These are phyloP conservation scores for Epichloe baconii DNA, from an alignment of 2,329 filamentous ascomycete species.

Conservation along the genomic window DNA sequence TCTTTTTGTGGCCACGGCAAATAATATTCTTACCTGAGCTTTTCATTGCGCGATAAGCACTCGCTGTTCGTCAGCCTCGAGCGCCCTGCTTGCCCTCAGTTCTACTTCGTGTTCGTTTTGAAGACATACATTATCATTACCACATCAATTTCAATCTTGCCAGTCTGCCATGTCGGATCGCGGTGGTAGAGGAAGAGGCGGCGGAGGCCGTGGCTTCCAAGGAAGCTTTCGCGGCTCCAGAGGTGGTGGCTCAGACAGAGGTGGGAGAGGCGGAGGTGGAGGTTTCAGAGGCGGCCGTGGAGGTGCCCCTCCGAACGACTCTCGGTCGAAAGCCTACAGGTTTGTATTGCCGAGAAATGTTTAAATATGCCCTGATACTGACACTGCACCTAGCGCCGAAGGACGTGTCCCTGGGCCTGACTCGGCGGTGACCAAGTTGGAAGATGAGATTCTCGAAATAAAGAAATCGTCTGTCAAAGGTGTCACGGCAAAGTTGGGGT, in stretches of 20 bases:
- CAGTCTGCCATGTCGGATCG: slow-evolving; percentile 15
- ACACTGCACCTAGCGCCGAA: slow-evolving; percentile 11
- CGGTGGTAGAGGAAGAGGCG: slow-evolving; percentile 12
- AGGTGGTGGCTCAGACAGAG: slow-evolving; percentile 9
- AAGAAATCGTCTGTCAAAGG: slow-evolving; percentile 16
- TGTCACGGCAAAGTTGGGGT: slow-evolving; percentile 24
- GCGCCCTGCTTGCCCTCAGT: background rate
- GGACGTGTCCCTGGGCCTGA: slow-evolving; percentile 13
- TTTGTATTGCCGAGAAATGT: slow-evolving; percentile 2
- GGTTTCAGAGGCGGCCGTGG: slow-evolving; percentile 8
- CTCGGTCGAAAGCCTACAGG: slow-evolving; percentile 10
- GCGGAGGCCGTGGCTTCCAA: slow-evolving; percentile 8
- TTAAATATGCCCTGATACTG: background rate
- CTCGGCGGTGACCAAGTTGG: slow-evolving; percentile 20
- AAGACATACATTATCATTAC: too few relatives aligned
- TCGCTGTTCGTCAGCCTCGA: background rate
- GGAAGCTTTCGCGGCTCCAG: slow-evolving; percentile 4
- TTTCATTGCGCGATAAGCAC: background rate
- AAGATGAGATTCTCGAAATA: slow-evolving; percentile 24
- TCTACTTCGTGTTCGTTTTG: too few relatives aligned
- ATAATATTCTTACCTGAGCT: background rate
- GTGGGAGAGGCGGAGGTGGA: slow-evolving; percentile 4
- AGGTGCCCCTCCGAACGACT: slow-evolving; percentile 11
- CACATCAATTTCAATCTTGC: background rate
- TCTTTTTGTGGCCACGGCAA: background rate